Evolutionary conservation across 2,329 filamentous ascomycete species (phyloP).

Genomic region (Onygenales sp.): DNA sequence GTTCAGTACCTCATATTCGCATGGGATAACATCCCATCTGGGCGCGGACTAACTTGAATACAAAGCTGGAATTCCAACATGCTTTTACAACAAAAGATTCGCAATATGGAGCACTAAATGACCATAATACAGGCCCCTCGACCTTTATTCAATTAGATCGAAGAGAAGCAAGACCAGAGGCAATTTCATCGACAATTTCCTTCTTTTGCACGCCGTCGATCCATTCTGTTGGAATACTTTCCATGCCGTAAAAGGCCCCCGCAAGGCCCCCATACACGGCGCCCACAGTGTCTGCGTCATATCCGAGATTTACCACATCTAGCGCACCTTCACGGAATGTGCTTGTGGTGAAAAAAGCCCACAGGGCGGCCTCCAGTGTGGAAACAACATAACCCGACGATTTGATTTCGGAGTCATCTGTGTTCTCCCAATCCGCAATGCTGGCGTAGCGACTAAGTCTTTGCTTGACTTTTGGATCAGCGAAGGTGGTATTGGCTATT

Average conservation of each 20-base stretch:
- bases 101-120: too few species aligned
- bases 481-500: slow-evolving; percentile 13
- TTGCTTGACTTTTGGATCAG: slow-evolving; percentile 10
- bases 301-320: slow-evolving; percentile 33
- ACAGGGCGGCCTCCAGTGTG: slow-evolving; percentile 33
- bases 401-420: slow-evolving; percentile 16
- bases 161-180: slow-evolving; percentile 5
- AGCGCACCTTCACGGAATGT: slow-evolving; percentile 29
- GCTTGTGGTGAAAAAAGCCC: slow-evolving; percentile 33
- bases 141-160: background rate
- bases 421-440: slow-evolving; percentile 19
- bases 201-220: slow-evolving; percentile 18
- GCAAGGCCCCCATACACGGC: slow-evolving; percentile 37
- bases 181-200: slow-evolving; percentile 13
- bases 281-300: slow-evolving; percentile 37
- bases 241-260: slow-evolving; percentile 31
- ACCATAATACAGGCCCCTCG: too few species aligned
- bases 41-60: background rate
- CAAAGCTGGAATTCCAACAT: too few species aligned
- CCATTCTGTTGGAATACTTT: slow-evolving; percentile 24
- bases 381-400: slow-evolving; percentile 34
- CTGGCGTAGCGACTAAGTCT: slow-evolving; percentile 12
- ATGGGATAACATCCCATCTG: background rate
- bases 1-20: background rate
- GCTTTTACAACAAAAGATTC: background rate